These are phyloP conservation scores for Gynostemma pentaphyllum DNA, from an alignment of 306 rosid species.

Conservation along the genomic window DNA sequence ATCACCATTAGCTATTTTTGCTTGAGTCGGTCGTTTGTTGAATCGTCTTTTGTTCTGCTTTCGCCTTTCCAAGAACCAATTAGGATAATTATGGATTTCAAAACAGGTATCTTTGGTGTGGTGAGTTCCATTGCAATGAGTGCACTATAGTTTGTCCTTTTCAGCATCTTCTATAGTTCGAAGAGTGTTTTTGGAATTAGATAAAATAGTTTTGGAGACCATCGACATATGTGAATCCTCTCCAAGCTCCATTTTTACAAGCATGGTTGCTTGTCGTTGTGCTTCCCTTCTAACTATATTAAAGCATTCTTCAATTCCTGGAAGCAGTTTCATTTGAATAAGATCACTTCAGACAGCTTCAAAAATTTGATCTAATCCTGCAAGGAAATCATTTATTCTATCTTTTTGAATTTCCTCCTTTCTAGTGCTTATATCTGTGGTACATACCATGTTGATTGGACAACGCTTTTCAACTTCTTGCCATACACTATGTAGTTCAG, in stretches of 20 bases:
- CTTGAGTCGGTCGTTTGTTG: not conserved
- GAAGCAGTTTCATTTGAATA: not conserved
- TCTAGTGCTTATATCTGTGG: not conserved
- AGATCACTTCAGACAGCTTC: not conserved
- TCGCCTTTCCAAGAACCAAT: constrained; percentile 3
- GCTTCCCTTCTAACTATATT: not conserved
- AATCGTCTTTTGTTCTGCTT: not conserved
- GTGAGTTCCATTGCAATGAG: constrained; percentile 4
- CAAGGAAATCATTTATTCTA: not conserved
- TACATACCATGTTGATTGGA: not conserved
- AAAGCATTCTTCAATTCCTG: constrained; percentile 3
- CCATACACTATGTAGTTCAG: not conserved
- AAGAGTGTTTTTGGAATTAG: not conserved
- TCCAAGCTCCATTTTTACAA: not conserved
- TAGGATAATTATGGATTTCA: not conserved
- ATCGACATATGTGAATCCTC: not conserved
- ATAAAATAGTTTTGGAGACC: not conserved
- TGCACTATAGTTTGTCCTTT: not conserved
- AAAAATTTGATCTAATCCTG: not conserved
- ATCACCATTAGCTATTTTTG: not conserved
- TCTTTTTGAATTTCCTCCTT: not conserved
- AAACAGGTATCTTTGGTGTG: constrained; percentile 3
- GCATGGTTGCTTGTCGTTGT: not conserved
- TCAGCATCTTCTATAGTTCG: not conserved
- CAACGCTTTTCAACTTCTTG: not conserved